These are phyloP conservation scores for Mentha longifolia DNA, from an alignment of 257 asterid species.

Conservation along the genomic window DNA sequence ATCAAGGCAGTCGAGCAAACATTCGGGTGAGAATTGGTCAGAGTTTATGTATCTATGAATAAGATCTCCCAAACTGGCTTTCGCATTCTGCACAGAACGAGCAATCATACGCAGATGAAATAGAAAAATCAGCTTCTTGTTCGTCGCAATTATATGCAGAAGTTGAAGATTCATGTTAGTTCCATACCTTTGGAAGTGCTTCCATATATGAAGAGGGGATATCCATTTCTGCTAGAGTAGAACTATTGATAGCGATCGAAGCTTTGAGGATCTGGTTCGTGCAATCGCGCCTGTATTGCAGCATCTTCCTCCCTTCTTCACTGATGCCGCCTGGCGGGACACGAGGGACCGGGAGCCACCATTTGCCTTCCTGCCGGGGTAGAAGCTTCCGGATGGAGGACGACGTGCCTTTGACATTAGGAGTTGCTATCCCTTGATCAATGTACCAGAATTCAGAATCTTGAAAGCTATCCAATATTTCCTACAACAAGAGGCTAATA, in stretches of 20 bases:
- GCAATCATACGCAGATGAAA: neutral
- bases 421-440: constrained; percentile 62
- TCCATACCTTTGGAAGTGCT: constrained; percentile 69
- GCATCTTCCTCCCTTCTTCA: constrained; percentile 54
- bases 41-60: constrained; percentile 58
- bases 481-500: constrained; percentile 40
- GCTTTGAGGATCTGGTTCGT: constrained; percentile 87
- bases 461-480: constrained; percentile 63
- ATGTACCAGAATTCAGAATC: constrained; percentile 78
- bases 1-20: constrained; percentile 72
- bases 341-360: constrained; percentile 92
- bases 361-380: constrained; percentile 67
- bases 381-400: constrained; percentile 51
- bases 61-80: constrained; percentile 66
- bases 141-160: too few species aligned
- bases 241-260: constrained; percentile 72
- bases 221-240: constrained; percentile 69
- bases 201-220: constrained; percentile 67
- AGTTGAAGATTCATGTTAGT: too few species aligned
- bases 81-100: constrained; percentile 57
- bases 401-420: constrained; percentile 56
- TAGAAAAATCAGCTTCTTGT: neutral
- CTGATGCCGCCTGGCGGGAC: constrained; percentile 68
- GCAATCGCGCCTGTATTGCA: constrained; percentile 68
- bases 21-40: constrained; percentile 67